These are phyloP conservation scores for Lactarius tabidus DNA, from an alignment of 768 basidiomycete genomes.

Conservation along the genomic window DNA sequence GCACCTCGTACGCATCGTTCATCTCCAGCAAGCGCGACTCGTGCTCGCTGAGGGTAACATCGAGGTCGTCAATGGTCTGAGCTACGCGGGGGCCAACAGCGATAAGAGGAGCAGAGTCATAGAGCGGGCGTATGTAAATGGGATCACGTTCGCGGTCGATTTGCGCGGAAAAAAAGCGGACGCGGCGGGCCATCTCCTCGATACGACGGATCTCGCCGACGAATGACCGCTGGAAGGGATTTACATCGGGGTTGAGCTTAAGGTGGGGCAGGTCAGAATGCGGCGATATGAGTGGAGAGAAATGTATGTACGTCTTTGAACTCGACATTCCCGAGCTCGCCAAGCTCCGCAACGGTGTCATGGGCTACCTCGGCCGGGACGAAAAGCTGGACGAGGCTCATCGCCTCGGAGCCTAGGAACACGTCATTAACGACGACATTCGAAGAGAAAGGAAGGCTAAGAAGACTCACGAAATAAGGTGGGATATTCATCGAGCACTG, in stretches of 20 bases:
- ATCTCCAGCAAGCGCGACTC: slow-evolving; percentile 81
- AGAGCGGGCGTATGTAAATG: slow-evolving; percentile 77
- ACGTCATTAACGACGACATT: not conserved
- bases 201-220: slow-evolving; percentile 92
- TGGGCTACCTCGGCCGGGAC: slow-evolving; percentile 97
- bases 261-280: not conserved
- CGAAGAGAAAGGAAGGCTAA: not conserved
- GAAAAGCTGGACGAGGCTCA: slow-evolving; percentile 97
- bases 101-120: slow-evolving; percentile 81
- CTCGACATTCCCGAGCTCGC: slow-evolving; percentile 92
- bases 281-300: not conserved
- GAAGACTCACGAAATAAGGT: slow-evolving; percentile 73
- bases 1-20: slow-evolving; percentile 88
- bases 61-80: slow-evolving; percentile 91
- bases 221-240: slow-evolving; percentile 98
- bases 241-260: slow-evolving; percentile 90
- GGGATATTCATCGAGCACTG: slow-evolving; percentile 64
- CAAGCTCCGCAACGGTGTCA: slow-evolving; percentile 92
- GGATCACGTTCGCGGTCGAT: slow-evolving; percentile 83
- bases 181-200: slow-evolving; percentile 93
- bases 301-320: slow-evolving; percentile 90
- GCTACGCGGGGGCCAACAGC: slow-evolving; percentile 90
- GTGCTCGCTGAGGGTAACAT: slow-evolving; percentile 79
- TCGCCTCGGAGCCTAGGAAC: slow-evolving; percentile 83
- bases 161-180: slow-evolving; percentile 84